These are phyloP conservation scores for Leccinum fibrillosum DNA, from an alignment of 768 basidiomycete genomes.

Conservation along the genomic window DNA sequence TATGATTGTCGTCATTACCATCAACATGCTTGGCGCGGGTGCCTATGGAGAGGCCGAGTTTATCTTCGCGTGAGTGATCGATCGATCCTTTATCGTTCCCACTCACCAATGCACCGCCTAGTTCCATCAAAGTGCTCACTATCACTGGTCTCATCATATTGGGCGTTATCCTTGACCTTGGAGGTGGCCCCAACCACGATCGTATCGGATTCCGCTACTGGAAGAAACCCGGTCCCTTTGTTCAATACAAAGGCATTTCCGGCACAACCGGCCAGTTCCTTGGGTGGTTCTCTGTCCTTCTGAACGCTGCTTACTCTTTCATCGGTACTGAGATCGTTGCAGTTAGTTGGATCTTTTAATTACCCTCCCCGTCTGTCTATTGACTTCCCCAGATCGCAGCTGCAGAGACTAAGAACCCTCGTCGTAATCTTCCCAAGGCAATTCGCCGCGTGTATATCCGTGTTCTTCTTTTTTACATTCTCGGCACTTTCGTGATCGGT, in stretches of 20 bases:
- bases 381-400: constrained; percentile 62
- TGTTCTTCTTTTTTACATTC: constrained; percentile 78
- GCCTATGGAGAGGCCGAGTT: constrained; percentile 88
- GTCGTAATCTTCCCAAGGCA: constrained; percentile 56
- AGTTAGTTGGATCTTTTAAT: constrained; percentile 38
- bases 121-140: constrained; percentile 87
- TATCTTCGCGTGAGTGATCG: constrained; percentile 60
- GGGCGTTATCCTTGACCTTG: constrained; percentile 78
- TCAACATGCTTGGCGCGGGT: constrained; percentile 74
- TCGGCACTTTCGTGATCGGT: constrained; percentile 72
- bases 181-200: constrained; percentile 83
- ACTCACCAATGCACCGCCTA: constrained; percentile 2
- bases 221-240: constrained; percentile 88
- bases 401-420: constrained; percentile 88
- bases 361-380: background rate
- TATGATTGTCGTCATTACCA: constrained; percentile 68
- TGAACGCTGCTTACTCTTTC: constrained; percentile 89
- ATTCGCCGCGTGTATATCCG: constrained; percentile 66
- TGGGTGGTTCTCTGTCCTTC: constrained; percentile 67
- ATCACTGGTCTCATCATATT: constrained; percentile 69
- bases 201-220: constrained; percentile 63
- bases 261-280: constrained; percentile 79
- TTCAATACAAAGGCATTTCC: constrained; percentile 57
- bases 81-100: background rate
- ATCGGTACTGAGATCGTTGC: constrained; percentile 96